Percentiles rank a stretch among this genome's conserved stretches.
phyloP scores from a whole-genome alignment of 495 filamentous ascomycete species.

The Penicillium diatomitis region DNA sequence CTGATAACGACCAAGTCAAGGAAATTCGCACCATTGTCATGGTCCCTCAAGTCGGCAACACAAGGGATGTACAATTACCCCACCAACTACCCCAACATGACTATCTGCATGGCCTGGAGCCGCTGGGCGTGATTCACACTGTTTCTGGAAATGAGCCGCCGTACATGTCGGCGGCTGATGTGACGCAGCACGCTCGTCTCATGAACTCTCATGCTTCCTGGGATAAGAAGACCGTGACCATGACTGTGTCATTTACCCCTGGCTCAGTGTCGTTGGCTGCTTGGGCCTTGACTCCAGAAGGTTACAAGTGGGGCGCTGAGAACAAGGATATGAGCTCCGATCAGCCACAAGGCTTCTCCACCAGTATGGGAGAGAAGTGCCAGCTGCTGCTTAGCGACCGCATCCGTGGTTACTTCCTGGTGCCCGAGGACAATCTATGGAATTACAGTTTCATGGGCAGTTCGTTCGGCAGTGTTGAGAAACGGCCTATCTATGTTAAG shows the following conservation, averaged over 20 bases:
- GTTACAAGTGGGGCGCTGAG: slow-evolving; percentile 95
- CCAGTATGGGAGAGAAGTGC: slow-evolving; percentile 88
- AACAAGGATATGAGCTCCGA: slow-evolving; percentile 90
- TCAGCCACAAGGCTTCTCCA: slow-evolving; percentile 87
- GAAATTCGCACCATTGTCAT: slow-evolving; percentile 94
- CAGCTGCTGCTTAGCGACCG: slow-evolving; percentile 86
- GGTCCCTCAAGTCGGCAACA: slow-evolving; percentile 92
- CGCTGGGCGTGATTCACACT: slow-evolving; percentile 92
- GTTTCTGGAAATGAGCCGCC: slow-evolving; percentile 88
- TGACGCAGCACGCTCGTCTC: slow-evolving; percentile 83
- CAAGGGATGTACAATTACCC: slow-evolving; percentile 83
- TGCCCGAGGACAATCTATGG: slow-evolving; percentile 86
- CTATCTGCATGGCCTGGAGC: slow-evolving; percentile 78
- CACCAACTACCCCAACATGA: slow-evolving; percentile 92
- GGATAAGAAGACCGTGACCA: slow-evolving; percentile 93
- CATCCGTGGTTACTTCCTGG: slow-evolving; percentile 90
- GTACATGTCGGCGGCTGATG: slow-evolving; percentile 92
- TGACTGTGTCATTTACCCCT: slow-evolving; percentile 97
- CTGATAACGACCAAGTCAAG: slow-evolving; percentile 94
- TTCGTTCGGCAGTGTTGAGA: slow-evolving; percentile 76
- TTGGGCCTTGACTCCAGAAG: slow-evolving; percentile 81
- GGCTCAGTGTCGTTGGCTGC: slow-evolving; percentile 92
- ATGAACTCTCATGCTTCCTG: slow-evolving; percentile 75
- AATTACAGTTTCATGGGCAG: slow-evolving; percentile 98
- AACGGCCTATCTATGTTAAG: slow-evolving; percentile 82